Conservation (phyloP, 2,329 filamentous ascomycete genomes). For the Alternaria longipes region DNA sequence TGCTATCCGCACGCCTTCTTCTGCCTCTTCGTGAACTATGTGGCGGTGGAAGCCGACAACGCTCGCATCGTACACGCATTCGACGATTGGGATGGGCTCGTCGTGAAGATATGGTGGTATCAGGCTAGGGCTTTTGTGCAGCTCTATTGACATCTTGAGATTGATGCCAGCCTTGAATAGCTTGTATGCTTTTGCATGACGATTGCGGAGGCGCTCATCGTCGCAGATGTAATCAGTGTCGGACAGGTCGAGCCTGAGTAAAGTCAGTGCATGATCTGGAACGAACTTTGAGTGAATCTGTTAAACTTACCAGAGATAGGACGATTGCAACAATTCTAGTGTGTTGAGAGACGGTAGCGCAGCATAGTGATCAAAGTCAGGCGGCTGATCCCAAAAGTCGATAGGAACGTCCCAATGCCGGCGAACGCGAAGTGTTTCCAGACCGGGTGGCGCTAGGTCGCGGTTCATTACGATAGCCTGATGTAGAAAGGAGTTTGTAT, state of each 20-base stretch:
- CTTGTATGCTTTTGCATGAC: slow-evolving; percentile 39
- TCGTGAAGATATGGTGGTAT: slow-evolving; percentile 47
- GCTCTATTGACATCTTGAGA: slow-evolving; percentile 38
- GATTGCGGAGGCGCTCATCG: slow-evolving; percentile 32
- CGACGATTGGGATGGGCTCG: slow-evolving; percentile 34
- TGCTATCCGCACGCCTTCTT: background rate
- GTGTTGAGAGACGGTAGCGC: slow-evolving; percentile 36
- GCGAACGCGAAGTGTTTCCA: slow-evolving; percentile 39
- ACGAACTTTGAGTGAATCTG: background rate
- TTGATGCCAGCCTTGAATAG: slow-evolving; percentile 40
- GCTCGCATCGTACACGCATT: slow-evolving; percentile 45
- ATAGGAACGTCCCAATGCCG: slow-evolving; percentile 30
- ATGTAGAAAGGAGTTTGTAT: slow-evolving; percentile 44
- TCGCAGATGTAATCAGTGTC: slow-evolving; percentile 36
- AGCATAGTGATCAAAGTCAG: slow-evolving; percentile 36
- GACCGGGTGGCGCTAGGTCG: slow-evolving; percentile 40
- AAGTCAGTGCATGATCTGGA: background rate
- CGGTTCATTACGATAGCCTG: slow-evolving; percentile 36
- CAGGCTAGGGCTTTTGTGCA: slow-evolving; percentile 28
- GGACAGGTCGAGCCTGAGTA: slow-evolving; percentile 13
- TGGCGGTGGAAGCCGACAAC: slow-evolving; percentile 57
- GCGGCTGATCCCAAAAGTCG: slow-evolving; percentile 43
- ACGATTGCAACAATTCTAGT: slow-evolving; percentile 41
- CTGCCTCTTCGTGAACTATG: slow-evolving; percentile 11
- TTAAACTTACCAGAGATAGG: slow-evolving; percentile 16